phyloP scores from a whole-genome alignment of 202 grass and related monocot species.

The Bolboschoenoplectus hybrid region DNA sequence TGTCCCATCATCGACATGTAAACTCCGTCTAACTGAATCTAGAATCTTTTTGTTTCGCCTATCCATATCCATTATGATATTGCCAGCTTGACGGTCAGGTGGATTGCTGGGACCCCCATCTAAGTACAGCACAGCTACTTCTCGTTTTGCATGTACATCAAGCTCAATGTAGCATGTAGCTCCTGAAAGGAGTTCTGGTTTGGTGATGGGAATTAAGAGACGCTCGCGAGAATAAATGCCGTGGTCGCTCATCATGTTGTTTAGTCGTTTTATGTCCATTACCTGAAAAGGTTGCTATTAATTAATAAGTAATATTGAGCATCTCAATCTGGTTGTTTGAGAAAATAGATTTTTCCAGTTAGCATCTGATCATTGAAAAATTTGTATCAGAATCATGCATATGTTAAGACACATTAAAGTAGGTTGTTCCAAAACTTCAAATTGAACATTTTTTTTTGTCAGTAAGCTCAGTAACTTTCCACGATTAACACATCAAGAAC shows the following conservation, averaged over 20 bases:
- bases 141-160: slow-evolving; percentile 78
- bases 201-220: slow-evolving; percentile 73
- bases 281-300: slow-evolving; percentile 47
- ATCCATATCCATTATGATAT: slow-evolving; percentile 35
- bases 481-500: neutral
- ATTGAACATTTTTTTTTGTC: neutral
- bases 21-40: slow-evolving; percentile 68
- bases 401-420: neutral
- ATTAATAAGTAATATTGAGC: neutral
- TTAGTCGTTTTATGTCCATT: slow-evolving; percentile 78
- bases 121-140: slow-evolving; percentile 78
- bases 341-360: neutral
- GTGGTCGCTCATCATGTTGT: slow-evolving; percentile 99
- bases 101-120: slow-evolving; percentile 54
- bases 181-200: slow-evolving; percentile 55
- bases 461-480: neutral
- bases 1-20: slow-evolving; percentile 78
- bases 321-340: neutral
- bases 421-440: neutral
- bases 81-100: slow-evolving; percentile 24
- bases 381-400: neutral
- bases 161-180: slow-evolving; percentile 87
- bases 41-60: slow-evolving; percentile 61
- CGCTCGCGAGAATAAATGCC: slow-evolving; percentile 93
- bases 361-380: neutral